Evolutionary conservation across 139 green algal species (phyloP).

Genomic region (Micromonas pusilla): DNA sequence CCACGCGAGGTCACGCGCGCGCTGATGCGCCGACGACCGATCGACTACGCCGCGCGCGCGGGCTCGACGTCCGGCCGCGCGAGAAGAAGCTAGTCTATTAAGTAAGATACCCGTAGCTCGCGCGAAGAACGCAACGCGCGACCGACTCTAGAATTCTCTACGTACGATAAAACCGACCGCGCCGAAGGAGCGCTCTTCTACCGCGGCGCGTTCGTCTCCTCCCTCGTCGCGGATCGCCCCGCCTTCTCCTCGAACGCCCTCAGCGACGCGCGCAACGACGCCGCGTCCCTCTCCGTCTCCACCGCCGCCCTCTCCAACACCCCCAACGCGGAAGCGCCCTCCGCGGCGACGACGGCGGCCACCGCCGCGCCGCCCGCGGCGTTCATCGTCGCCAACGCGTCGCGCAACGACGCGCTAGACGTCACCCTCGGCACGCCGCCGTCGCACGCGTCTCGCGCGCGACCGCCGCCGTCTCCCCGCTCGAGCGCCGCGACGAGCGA

Average conservation of each 20-base stretch:
- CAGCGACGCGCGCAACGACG: neutral
- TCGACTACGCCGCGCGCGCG: too few species aligned
- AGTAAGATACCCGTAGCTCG: too few species aligned
- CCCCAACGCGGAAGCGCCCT: neutral
- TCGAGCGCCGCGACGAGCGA: neutral
- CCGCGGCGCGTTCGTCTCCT: neutral
- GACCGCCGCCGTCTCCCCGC: too few species aligned
- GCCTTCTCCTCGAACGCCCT: neutral
- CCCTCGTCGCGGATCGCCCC: too few species aligned
- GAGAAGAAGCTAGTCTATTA: too few species aligned
- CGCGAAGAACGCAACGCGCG: too few species aligned
- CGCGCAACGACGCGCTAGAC: neutral
- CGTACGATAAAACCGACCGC: too few species aligned
- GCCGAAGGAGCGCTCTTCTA: too few species aligned
- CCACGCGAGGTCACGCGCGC: too few species aligned
- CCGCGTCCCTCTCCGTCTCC: neutral
- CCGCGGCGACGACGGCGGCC: neutral
- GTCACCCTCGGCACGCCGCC: neutral
- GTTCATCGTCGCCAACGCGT: neutral
- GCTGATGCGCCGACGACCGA: too few species aligned
- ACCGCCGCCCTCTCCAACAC: neutral
- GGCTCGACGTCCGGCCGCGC: too few species aligned
- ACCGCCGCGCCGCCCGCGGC: neutral
- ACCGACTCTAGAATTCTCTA: too few species aligned
- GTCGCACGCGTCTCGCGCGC: neutral